A percentile compares a stretch with the other conserved stretches of the same genome.
Evolutionary conservation across 345 rosid genomes (phyloP).

Genomic region (Eucalyptus tenuipes): DNA sequence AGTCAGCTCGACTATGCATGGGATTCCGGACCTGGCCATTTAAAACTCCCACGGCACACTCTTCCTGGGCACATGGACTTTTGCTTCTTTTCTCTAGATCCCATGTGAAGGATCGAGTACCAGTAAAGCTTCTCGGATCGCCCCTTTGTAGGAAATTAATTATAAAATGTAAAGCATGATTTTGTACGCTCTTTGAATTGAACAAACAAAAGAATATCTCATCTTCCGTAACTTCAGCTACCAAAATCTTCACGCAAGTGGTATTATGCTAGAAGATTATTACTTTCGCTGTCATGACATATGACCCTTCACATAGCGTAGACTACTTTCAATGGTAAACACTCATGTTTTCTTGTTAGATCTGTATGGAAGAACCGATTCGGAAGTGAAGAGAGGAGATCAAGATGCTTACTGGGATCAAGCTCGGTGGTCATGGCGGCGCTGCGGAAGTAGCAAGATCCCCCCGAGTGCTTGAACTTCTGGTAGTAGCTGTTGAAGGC

Average conservation of each 20-base stretch:
- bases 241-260: not conserved
- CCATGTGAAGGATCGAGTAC: not conserved
- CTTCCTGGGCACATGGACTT: not conserved
- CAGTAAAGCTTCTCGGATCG: not conserved
- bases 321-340: not conserved
- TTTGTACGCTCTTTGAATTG: not conserved
- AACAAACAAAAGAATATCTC: not conserved
- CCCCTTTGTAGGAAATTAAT: not conserved
- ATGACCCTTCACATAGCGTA: not conserved
- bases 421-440: constrained; percentile 65
- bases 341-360: not conserved
- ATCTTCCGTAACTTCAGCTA: not conserved
- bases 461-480: constrained; percentile 44
- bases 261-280: not conserved
- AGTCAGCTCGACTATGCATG: not conserved
- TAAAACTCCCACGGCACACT: not conserved
- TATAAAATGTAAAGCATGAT: not conserved
- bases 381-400: not conserved
- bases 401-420: constrained; percentile 56
- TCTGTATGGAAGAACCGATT: not conserved
- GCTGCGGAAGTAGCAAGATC: constrained; percentile 72
- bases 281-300: not conserved
- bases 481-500: constrained; percentile 78
- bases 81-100: not conserved
- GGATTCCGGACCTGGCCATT: not conserved